phyloP scores from a whole-genome alignment of 768 basidiomycete genomes.

The Lactarius pseudohatsudake region DNA sequence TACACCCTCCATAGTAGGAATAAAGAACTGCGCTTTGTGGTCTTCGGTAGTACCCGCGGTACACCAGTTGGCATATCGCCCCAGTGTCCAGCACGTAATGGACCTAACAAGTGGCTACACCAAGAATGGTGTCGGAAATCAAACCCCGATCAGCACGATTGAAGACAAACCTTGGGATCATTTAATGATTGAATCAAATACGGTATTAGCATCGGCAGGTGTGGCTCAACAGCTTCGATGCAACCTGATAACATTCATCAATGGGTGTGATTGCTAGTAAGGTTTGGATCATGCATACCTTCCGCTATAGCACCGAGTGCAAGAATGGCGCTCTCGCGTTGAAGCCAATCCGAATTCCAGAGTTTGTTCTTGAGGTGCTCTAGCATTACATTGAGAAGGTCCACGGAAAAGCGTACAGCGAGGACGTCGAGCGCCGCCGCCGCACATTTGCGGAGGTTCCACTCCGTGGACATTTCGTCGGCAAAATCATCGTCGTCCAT shows the following conservation, averaged over 20 bases:
- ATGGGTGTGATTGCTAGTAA: not conserved
- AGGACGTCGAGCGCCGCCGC: conserved; percentile 97
- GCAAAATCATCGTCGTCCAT: conserved; percentile 90
- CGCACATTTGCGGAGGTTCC: conserved; percentile 98
- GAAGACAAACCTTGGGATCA: conserved; percentile 75
- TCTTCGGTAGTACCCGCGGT: conserved; percentile 82
- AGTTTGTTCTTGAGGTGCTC: conserved; percentile 90
- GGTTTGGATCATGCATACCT: conserved; percentile 50
- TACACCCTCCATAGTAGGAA: conserved; percentile 98
- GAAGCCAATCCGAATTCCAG: conserved; percentile 90
- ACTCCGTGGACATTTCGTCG: conserved; percentile 96
- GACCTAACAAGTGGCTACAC: conserved; percentile 91
- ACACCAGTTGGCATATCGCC: conserved; percentile 97
- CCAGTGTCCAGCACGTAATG: conserved; percentile 99
- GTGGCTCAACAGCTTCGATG: conserved; percentile 93
- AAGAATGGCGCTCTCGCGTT: conserved; percentile 92
- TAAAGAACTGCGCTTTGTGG: conserved; percentile 87
- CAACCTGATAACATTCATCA: conserved; percentile 59
- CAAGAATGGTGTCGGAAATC: conserved; percentile 16
- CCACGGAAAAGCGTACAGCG: conserved; percentile 88
- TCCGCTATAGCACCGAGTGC: conserved; percentile 98
- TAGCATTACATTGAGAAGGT: conserved; percentile 84
- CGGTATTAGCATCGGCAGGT: conserved; percentile 89
- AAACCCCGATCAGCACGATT: not conserved
- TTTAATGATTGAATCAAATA: conserved; percentile 89